Percentiles rank a stretch among this genome's conserved stretches.
Conservation (phyloP, 1,284 basidiomycete genomes). For the Fomes fomentarius region DNA sequence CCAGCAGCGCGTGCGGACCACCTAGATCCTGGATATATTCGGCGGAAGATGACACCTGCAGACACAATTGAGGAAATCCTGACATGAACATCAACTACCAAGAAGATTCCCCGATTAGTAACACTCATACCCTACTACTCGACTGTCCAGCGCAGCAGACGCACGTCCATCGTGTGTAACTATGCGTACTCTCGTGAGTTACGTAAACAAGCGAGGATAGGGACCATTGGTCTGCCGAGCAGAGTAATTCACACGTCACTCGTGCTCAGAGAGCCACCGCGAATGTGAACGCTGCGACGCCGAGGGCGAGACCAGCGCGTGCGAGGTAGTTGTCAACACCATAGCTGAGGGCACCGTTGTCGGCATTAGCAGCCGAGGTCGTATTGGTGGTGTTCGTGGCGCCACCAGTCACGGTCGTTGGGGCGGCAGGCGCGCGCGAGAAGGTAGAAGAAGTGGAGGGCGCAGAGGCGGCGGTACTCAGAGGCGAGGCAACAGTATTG, state of each 20-base stretch:
- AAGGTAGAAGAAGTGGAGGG: not conserved
- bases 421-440: not conserved
- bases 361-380: not conserved
- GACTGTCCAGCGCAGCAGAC: not conserved
- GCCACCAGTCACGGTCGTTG: not conserved
- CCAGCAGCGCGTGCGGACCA: no score
- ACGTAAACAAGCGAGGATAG: not conserved
- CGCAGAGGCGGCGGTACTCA: not conserved
- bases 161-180: not conserved
- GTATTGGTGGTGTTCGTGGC: not conserved
- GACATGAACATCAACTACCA: not conserved
- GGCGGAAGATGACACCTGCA: not conserved
- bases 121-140: not conserved
- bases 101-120: not conserved
- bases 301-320: constrained; percentile 24
- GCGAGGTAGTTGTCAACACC: constrained; percentile 21
- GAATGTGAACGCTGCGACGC: constrained; percentile 28
- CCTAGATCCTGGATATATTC: not conserved
- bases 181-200: not conserved
- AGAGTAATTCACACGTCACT: not conserved
- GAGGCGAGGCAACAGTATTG: not conserved
- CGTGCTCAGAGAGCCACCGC: constrained; percentile 21
- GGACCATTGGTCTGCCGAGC: no score
- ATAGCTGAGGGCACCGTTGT: constrained; percentile 18
- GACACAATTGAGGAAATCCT: not conserved